Evolutionary conservation across 805 yeast genomes (phyloP), one percentile per base, ranked within the genome.

Genomic region (Candida hispaniensis): DNA sequence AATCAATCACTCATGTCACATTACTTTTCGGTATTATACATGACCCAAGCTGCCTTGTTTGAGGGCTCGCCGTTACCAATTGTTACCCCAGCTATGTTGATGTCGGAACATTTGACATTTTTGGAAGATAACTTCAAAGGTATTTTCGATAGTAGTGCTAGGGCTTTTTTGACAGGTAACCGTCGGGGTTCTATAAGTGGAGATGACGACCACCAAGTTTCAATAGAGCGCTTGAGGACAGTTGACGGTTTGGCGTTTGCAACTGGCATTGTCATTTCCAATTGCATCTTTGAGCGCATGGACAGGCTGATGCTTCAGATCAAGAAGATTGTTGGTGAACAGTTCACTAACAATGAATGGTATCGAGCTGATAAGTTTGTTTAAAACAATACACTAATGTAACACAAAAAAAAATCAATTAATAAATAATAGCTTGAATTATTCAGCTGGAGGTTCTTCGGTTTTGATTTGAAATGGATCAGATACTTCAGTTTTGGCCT

Each of bases 241-340:
- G 35, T 14, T n/a, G 57, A 54, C 28, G 52, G 54, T 0, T 39
- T 46, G 10, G 38, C 48, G 10, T 30, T 40, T 3, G 14, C 47
- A 2, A 47, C 50, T 5, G 52, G 51, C 1, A 30, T 50, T 10
- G 40, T 55, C 4, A 32, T 52, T 9, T 41, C 47, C 8, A 43
- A 47, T 10, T 44, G 47, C 38, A 44, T 54, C 4, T 56, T 53
- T 24, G 52, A 54, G 35, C 43, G 59, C 6, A 27, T 55, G 6
- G 60, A 56, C 36, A 54, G 50, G 9, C 39, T 51, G 7, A 40
- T 52, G 38, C 18, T 52, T 13, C 39, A 51, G 7, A 47, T 50
- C 20, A 56, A 56, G 40, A 52, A 49, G 3, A 46, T 56, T 7
- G 61, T 56, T 3, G 61, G 61, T 7, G 61, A 56, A 32, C 46